Base-by-base conservation (phyloP, 192 early-diverging fungal species). In the Linnemannia exigua region DNA sequence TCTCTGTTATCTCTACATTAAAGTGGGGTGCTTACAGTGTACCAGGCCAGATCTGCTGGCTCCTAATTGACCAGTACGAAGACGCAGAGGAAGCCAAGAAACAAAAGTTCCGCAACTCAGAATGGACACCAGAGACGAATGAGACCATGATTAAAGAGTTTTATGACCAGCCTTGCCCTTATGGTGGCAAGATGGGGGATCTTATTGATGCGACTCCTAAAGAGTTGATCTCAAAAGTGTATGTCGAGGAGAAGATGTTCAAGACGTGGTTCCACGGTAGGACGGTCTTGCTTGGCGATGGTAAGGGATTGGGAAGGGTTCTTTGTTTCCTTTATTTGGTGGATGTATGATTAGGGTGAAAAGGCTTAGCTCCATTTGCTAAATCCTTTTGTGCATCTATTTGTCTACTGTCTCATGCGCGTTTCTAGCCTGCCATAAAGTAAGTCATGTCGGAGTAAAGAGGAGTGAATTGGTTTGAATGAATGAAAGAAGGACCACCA, bases 201-300 rank as follows among this genome's bases (percentile, higher is more conserved):
- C 33, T 77, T 25, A 54, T 82, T 36, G 81, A 77, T 19, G 71
- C 28, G 7, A 83, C 75, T 4, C 81, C 81, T 3, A 78, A 78
- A 37, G 36, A 78, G 0, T 61, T 74, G 36, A 83, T 83, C 25
- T 83, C 81, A 25, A 77, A 84, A 33, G 76, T 84, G 15, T 77
- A 74, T 17, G 6, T 84, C 3, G 82, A 84, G 48, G 76, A 84
- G 41, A 84, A 84, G 52, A 22, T 78, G 38, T 84, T 84, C 47
- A 68, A 78, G 72, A 78, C 82, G n/a, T 84, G 82, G 76, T 75
- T 70, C 41, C 37, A 78, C 61, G 71, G 76, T 17, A 61, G 76
- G 2, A 68, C 66, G 0, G 82, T 84, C 20, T 44, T 84, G 16
- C 46, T 84, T 28, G 82, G 82, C 15, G 82, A 84, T 74, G 75